These are phyloP conservation scores for Geotrichum klebahnii DNA, from an alignment of 1,139 yeast species.

Conservation along the genomic window DNA sequence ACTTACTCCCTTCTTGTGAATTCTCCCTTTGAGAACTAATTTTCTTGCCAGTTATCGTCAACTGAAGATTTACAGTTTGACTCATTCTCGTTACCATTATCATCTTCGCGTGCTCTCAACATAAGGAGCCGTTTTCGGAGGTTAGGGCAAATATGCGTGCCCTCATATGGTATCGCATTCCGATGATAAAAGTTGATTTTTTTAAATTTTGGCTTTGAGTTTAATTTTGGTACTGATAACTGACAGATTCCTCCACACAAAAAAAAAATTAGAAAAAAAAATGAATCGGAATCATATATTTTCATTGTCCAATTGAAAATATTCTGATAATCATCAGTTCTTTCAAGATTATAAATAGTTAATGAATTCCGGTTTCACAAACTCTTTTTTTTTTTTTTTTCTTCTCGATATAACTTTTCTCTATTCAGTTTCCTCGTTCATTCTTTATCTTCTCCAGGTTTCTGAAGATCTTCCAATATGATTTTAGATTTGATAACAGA, in stretches of 20 bases:
- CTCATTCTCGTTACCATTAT: background rate
- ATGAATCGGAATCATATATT: too few species aligned
- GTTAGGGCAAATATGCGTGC: background rate
- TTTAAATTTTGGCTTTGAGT: background rate
- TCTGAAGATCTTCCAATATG: too few species aligned
- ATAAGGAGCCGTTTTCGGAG: constrained; percentile 15
- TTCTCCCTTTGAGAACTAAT: too few species aligned
- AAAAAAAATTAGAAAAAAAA: too few species aligned
- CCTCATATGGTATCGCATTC: too few species aligned
- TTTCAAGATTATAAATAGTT: background rate
- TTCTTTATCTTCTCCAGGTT: background rate
- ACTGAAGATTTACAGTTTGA: too few species aligned
- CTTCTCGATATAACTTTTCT: background rate
- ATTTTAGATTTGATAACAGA: constrained; percentile 11
- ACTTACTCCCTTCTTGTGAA: too few species aligned
- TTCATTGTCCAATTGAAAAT: too few species aligned
- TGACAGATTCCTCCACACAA: too few species aligned
- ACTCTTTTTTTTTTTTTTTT: background rate
- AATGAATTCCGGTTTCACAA: background rate
- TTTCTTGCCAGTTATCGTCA: too few species aligned
- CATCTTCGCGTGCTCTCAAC: constrained; percentile 21
- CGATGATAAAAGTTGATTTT: background rate
- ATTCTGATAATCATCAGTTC: too few species aligned
- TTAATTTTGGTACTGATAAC: background rate
- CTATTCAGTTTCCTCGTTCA: background rate